These are phyloP conservation scores for Amaranthus hypochondriacus DNA, from an alignment of 148 eudicot species.

Conservation along the genomic window DNA sequence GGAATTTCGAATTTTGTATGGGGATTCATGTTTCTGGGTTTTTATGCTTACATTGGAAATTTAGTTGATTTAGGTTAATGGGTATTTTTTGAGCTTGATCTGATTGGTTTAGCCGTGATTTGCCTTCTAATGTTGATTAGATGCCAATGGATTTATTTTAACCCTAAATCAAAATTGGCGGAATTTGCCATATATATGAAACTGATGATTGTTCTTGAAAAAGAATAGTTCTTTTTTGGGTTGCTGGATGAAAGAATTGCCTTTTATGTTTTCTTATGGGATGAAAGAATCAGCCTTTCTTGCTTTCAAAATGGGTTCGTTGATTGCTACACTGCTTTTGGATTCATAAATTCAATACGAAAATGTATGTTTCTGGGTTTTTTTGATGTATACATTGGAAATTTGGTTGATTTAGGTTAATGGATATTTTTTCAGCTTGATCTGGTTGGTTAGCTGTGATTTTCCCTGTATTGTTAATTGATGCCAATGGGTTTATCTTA, in stretches of 20 bases:
- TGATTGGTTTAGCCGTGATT: slow-evolving; percentile 12
- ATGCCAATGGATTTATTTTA: background rate
- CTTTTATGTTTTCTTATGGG: background rate
- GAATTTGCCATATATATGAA: background rate
- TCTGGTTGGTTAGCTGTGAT: slow-evolving; percentile 14
- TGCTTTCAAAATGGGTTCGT: too few species aligned
- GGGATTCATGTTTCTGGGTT: too few species aligned
- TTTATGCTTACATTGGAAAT: background rate
- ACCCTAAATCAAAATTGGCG: background rate
- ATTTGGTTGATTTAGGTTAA: background rate
- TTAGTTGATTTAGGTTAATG: slow-evolving; percentile 2
- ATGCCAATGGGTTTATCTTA: background rate
- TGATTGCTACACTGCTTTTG: too few species aligned
- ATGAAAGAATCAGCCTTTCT: background rate
- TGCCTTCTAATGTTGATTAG: background rate
- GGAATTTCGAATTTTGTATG: too few species aligned
- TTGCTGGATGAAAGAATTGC: background rate
- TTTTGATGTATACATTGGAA: background rate
- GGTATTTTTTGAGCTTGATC: slow-evolving; percentile 8
- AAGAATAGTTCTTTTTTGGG: background rate
- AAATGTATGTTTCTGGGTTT: too few species aligned
- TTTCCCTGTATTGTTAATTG: background rate
- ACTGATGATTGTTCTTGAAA: background rate
- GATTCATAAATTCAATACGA: too few species aligned
- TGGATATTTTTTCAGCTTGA: slow-evolving; percentile 2